Conservation (phyloP, 2,329 filamentous ascomycete genomes). For the Dothideomycetes sp. region DNA sequence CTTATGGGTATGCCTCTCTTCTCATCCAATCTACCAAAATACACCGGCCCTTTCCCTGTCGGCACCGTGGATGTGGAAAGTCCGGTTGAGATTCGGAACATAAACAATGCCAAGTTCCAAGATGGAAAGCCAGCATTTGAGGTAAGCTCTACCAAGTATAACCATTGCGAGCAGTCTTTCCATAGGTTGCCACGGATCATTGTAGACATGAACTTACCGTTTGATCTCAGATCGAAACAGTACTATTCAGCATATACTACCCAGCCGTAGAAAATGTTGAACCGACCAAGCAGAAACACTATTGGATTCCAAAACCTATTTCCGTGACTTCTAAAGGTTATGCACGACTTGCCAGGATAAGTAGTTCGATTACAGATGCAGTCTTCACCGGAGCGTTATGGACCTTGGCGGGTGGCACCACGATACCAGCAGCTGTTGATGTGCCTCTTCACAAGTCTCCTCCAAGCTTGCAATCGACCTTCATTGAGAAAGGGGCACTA, state of each 20-base stretch:
- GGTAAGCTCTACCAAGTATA: slow-evolving; percentile 7
- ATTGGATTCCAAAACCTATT: slow-evolving; percentile 34
- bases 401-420: slow-evolving; percentile 29
- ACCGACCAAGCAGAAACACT: slow-evolving; percentile 21
- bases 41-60: slow-evolving; percentile 31
- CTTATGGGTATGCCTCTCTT: slow-evolving; percentile 31
- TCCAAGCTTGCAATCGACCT: slow-evolving; percentile 11
- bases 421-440: slow-evolving; percentile 33
- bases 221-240: slow-evolving; percentile 24
- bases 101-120: slow-evolving; percentile 27
- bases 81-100: slow-evolving; percentile 22
- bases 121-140: slow-evolving; percentile 30
- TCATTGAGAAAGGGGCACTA: slow-evolving; percentile 10
- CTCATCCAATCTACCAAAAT: slow-evolving; percentile 28
- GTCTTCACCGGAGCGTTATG: slow-evolving; percentile 31
- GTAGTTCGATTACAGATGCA: slow-evolving; percentile 23
- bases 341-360: slow-evolving; percentile 28
- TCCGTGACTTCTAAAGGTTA: slow-evolving; percentile 32
- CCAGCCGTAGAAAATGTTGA: slow-evolving; percentile 22
- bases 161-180: neutral
- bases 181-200: neutral
- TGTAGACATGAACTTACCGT: neutral
- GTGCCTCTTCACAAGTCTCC: slow-evolving; percentile 26
- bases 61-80: slow-evolving; percentile 33
- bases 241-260: slow-evolving; percentile 36